Evolutionary conservation across 1,284 basidiomycete species (phyloP).

Genomic region (Violaceomyces palustris): DNA sequence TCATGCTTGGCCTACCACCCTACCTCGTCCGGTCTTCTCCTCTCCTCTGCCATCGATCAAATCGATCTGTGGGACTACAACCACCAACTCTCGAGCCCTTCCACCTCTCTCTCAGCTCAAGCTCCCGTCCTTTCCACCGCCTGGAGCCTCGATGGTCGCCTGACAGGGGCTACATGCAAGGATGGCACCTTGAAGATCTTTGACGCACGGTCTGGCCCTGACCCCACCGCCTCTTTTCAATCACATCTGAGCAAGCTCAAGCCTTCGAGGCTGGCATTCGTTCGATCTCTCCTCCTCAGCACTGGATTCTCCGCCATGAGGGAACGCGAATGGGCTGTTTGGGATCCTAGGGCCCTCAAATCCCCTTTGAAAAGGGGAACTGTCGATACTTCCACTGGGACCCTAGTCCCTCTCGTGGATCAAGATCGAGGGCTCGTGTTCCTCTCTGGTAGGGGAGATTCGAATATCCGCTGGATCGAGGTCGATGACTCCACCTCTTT

Average conservation of each 20-base stretch:
- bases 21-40: neutral
- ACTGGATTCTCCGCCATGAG: constrained; percentile 1
- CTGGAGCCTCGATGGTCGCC: neutral
- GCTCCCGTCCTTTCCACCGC: neutral
- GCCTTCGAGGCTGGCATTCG: constrained; percentile 1
- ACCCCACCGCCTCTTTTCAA: neutral
- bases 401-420: constrained; percentile 1
- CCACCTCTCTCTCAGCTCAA: neutral
- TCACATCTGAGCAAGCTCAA: neutral
- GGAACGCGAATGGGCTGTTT: constrained; percentile 3
- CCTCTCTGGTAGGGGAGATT: constrained; percentile 1
- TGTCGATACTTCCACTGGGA: neutral
- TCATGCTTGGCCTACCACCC: neutral
- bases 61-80: too few species aligned
- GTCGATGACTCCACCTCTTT: neutral
- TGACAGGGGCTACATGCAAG: neutral
- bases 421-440: constrained; percentile 1
- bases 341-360: neutral
- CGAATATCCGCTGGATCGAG: neutral
- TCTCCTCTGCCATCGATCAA: neutral
- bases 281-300: neutral
- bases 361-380: neutral
- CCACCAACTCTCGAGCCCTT: neutral
- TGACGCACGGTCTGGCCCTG: neutral
- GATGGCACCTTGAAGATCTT: neutral